A percentile compares a stretch with the other conserved stretches of the same genome.
Evolutionary conservation across 169 alveolate species (phyloP).

Genomic region (Plasmodium vivax): DNA sequence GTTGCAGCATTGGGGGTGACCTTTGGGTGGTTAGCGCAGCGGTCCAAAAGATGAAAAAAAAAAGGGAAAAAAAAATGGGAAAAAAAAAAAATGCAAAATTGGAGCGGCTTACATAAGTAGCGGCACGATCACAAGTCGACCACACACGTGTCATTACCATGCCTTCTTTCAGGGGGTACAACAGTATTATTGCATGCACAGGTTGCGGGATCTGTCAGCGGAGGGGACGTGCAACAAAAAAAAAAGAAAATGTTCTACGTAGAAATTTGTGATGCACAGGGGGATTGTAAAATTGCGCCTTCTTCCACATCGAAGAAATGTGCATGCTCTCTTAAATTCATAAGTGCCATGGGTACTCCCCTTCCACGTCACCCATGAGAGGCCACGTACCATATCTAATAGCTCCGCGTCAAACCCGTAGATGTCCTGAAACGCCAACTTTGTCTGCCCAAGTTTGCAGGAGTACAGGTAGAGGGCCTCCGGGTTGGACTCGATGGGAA

Average conservation of each 20-base stretch:
- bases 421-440: slow-evolving; percentile 39
- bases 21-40: not conserved
- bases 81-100: not conserved
- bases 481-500: slow-evolving; percentile 65
- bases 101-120: not conserved
- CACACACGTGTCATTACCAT: not conserved
- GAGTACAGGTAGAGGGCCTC: slow-evolving; percentile 49
- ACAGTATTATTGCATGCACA: slow-evolving; percentile 52
- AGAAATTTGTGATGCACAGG: not conserved
- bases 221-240: not conserved
- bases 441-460: slow-evolving; percentile 61
- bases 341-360: not conserved
- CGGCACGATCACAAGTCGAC: not conserved
- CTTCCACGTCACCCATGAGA: not conserved
- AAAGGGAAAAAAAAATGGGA: not conserved
- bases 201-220: slow-evolving; percentile 47
- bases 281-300: not conserved
- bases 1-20: not conserved
- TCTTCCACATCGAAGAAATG: not conserved
- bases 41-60: not conserved
- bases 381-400: slow-evolving; percentile 34
- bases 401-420: slow-evolving; percentile 47
- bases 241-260: not conserved
- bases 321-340: not conserved
- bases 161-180: slow-evolving; percentile 37